Evolutionary conservation across 441 rosid genomes (phyloP), one percentile per base, ranked within the genome.

Genomic region (Populus trichocarpa): DNA sequence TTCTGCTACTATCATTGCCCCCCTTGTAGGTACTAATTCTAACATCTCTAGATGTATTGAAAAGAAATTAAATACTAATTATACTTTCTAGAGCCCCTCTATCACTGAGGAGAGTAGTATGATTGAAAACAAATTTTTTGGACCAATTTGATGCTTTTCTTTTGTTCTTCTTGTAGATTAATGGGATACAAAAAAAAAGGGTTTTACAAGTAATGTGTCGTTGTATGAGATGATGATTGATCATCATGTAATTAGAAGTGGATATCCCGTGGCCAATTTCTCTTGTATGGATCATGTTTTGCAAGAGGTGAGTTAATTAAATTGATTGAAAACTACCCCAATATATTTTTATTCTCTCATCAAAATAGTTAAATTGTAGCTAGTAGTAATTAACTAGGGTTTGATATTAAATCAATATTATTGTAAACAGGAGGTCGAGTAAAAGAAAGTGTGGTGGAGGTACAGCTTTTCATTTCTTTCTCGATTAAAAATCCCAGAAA

Each of bases 141-240:
- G 69, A 72, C 73, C 81, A 38, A 73, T 72, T 77, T 85, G 74
- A 69, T 40, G 50, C 14, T 75, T 71, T 63, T 72, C 25, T 28
- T 66, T 65, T 36, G 11, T 33, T 65, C 11, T 66, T 75, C 76
- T 73, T 0, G 10, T 83, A 35, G 73, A 84, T 70, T 72, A 78
- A 12, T 75, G 64, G 71, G 65, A 63, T 68, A 40, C 12, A 40
- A 40, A 38, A 46, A 74, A 71, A 36, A 26, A 7, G 14, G 38
- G 42, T 40, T 77, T 79, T 72, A 68, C 72, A 75, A 72, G 79
- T 36, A 72, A 83, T 71, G 53, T 81, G 73, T 81, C 77, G 35
- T 76, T 78, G 46, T 75, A 72, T 83, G 83, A 85, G 78, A 85
- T 83, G 78, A 85, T 83, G 88, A 83, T 84, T 87, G 84, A 79